Base-by-base conservation (phyloP, 2,329 filamentous ascomycete genomes). In the Ophiostoma australiae region DNA sequence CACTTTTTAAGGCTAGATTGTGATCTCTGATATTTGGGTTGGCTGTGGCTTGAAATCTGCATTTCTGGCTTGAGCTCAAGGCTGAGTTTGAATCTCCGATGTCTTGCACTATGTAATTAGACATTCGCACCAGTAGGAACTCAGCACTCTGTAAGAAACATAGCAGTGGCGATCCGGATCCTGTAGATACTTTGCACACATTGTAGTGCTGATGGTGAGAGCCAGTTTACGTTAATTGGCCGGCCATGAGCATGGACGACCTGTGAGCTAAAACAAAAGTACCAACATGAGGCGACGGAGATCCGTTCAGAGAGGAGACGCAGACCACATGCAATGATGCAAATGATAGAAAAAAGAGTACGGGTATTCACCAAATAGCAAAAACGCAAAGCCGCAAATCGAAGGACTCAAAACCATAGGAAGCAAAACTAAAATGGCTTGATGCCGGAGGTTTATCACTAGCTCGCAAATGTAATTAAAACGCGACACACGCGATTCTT, bases 1-100 rank as follows among this genome's bases (percentile, higher is more conserved):
- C 58, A 65, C 58, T 11, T 39, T 66, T 39, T 41, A 35, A 66
- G 63, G 63, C 63, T 66, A 31, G 63, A 39, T 66, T 39, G 52
- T 27, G 52, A 17, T 27, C n/a, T 58, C 55, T 61, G 55, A 31
- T n/a, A 35, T 35, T 27, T 7, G 52, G 23, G 13, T 41, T 41
- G 39, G 11, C 15, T 41, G 11, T 41, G 8, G 10, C 0, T 63
- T 35, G 58, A 20, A 61, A 27, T 52, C 13, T 15, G 41, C 52
- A 23, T 61, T 61, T 31, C 4, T 61, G 55, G 23, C 27, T 61
- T 27, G 55, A 27, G 3, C 8, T 58, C 27, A 27, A 27, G 55
- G n/a, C 55, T 31, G n/a, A 27, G 23, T 27, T 10, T 58, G n/a
- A 31, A 61, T 61, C 31, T 61, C 10, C n/a, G 6, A 31, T 31